Evolutionary conservation across 352 stramenopile species (phyloP).

Genomic region (Nothophytophthora sp.): DNA sequence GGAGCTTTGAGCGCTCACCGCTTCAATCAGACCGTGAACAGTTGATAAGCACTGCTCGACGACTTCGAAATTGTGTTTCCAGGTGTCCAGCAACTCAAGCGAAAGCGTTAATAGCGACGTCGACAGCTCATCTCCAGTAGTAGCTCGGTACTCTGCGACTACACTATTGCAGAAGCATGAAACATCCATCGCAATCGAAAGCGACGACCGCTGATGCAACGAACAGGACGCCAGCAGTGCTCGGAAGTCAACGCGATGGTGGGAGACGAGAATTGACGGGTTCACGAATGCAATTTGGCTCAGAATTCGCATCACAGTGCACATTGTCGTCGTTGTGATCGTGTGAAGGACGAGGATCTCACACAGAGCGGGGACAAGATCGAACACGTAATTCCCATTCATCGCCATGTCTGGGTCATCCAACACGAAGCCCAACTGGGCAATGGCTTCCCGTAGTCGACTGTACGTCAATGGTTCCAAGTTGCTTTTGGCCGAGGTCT

Average conservation of each 20-base stretch:
- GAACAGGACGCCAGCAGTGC: slow-evolving; percentile 22
- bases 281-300: slow-evolving; percentile 29
- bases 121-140: background rate
- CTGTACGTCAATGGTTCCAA: slow-evolving; percentile 15
- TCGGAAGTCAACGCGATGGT: slow-evolving; percentile 10
- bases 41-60: slow-evolving; percentile 13
- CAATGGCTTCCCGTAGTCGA: slow-evolving; percentile 14
- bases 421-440: slow-evolving; percentile 20
- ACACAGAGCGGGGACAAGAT: slow-evolving; percentile 18
- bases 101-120: slow-evolving; percentile 12
- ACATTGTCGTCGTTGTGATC: slow-evolving; percentile 19
- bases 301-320: slow-evolving; percentile 20
- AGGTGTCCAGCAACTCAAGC: slow-evolving; percentile 17
- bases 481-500: slow-evolving; percentile 15
- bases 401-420: slow-evolving; percentile 16
- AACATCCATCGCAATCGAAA: slow-evolving; percentile 14
- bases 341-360: slow-evolving; percentile 26
- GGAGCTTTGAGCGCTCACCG: background rate
- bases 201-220: slow-evolving; percentile 21
- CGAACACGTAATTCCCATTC: slow-evolving; percentile 11
- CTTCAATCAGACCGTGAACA: slow-evolving; percentile 1
- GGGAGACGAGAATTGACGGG: slow-evolving; percentile 10
- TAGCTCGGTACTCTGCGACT: slow-evolving; percentile 1
- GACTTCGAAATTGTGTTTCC: slow-evolving; percentile 21
- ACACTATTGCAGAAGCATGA: slow-evolving; percentile 22